Evolutionary conservation across 441 rosid species (phyloP), one percentile per base, ranked within the genome.

Genomic region (Syzygium syzygioides): DNA sequence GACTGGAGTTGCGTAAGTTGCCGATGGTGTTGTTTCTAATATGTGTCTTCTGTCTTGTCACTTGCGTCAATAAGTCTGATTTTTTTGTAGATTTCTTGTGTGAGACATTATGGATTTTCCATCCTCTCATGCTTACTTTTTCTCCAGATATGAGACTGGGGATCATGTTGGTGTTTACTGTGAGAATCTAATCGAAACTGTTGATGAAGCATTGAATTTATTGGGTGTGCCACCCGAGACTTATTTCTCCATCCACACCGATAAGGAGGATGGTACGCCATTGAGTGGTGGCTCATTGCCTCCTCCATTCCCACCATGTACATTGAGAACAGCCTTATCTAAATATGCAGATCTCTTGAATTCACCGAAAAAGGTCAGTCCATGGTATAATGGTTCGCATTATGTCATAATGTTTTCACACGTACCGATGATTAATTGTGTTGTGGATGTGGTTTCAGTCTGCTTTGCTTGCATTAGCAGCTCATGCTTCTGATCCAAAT

Each of bases 151-250:
- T 90, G 99, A 97, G 92, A 95, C 99, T 26, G 99, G 99, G 86
- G 99, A 98, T 93, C 99, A 98, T 91, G 98, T 96, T 90, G 99
- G 99, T 89, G 99, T 98, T 54, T 94, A 93, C 90, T 92, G 97
- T 90, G 98, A 97, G 90, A 98, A 98, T 55, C 90, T 94, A 88
- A 91, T 87, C 55, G 99, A 98, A 92, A 92, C 94, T 45, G 99
- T 97, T 41, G 99, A 96, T 88, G 99, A 96, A 92, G 99, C 97
- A 52, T 88, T 97, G 92, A 92, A 62, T 52, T 91, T 98, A 56
- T 91, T 98, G 89, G 97, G 96, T 85, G 87, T 96, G 59, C 96
- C 99, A 55, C 98, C 99, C 12, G 98, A 96, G 86, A 96, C 98
- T 34, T 97, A 93, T 90, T 98, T 98, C 94, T 95, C 99, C 57